Evolutionary conservation across 2,329 filamentous ascomycete species (phyloP).

Genomic region (Pyricularia grisea): DNA sequence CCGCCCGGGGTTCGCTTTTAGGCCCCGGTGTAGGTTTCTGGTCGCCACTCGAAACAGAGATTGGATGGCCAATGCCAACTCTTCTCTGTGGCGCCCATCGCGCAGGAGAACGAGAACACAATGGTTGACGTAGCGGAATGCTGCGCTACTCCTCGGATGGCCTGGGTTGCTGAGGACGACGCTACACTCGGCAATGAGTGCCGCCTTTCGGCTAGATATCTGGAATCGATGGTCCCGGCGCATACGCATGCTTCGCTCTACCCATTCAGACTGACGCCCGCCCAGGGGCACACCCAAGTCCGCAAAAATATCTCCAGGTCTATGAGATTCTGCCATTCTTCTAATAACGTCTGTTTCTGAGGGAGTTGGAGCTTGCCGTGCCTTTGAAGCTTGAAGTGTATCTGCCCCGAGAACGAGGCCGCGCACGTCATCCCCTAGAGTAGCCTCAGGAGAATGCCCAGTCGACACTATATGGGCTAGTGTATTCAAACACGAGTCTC

Average conservation of each 20-base stretch:
- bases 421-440: neutral
- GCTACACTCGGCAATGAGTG: slow-evolving; percentile 13
- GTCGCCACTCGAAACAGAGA: slow-evolving; percentile 24
- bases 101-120: slow-evolving; percentile 12
- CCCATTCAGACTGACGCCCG: neutral
- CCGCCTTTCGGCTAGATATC: slow-evolving; percentile 7
- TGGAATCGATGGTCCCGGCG: neutral
- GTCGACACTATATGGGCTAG: neutral
- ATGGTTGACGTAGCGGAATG: slow-evolving; percentile 20
- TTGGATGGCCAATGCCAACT: slow-evolving; percentile 10
- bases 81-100: neutral
- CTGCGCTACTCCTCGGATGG: slow-evolving; percentile 13
- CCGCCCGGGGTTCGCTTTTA: slow-evolving; percentile 22
- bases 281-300: neutral
- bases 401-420: neutral
- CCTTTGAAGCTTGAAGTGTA: neutral
- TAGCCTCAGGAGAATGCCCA: neutral
- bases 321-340: neutral
- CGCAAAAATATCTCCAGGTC: neutral
- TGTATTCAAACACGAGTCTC: neutral
- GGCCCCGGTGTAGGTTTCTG: slow-evolving; percentile 22
- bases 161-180: slow-evolving; percentile 10
- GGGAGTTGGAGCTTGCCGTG: neutral
- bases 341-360: neutral
- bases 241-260: neutral